phyloP scores from a whole-genome alignment of 192 early-diverging fungal genomes.

The Dimargaris cristalligena region DNA sequence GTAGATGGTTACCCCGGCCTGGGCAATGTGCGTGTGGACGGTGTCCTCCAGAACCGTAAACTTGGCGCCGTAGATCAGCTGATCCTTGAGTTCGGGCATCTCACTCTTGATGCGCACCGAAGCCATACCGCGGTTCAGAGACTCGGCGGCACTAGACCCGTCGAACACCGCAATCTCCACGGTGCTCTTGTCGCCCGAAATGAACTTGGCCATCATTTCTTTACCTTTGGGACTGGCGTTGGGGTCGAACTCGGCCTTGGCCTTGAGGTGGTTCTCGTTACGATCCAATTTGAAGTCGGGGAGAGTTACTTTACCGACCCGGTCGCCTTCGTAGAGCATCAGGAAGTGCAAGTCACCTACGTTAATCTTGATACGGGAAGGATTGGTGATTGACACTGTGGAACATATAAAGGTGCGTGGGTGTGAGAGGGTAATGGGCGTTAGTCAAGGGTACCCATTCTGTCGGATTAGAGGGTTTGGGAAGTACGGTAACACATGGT shows the following conservation, averaged over 20 bases:
- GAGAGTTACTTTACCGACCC: constrained; percentile 31
- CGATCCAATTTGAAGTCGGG: constrained; percentile 23
- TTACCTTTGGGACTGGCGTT: constrained; percentile 23
- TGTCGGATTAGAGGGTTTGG: too few species aligned
- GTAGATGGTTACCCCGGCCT: constrained; percentile 27
- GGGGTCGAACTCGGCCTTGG: constrained; percentile 29
- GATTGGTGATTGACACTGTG: constrained; percentile 1
- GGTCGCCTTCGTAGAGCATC: constrained; percentile 23
- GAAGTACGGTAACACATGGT: too few species aligned
- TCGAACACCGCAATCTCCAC: constrained; percentile 25
- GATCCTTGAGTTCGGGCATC: constrained; percentile 28
- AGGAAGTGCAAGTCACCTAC: background rate
- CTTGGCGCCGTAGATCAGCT: constrained; percentile 23
- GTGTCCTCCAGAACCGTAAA: constrained; percentile 27
- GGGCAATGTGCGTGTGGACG: constrained; percentile 23
- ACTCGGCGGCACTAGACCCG: constrained; percentile 25
- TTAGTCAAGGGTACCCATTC: background rate
- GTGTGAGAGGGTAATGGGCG: background rate
- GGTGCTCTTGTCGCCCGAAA: constrained; percentile 23
- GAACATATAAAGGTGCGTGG: background rate
- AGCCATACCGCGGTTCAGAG: constrained; percentile 26
- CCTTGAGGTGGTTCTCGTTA: constrained; percentile 26
- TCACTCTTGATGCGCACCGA: constrained; percentile 19
- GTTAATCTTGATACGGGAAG: background rate
- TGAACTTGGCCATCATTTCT: constrained; percentile 28